A percentile compares a stretch with the other conserved stretches of the same genome.
Conservation (phyloP, 2,329 filamentous ascomycete species). For the Pleoardoris graminearum region DNA sequence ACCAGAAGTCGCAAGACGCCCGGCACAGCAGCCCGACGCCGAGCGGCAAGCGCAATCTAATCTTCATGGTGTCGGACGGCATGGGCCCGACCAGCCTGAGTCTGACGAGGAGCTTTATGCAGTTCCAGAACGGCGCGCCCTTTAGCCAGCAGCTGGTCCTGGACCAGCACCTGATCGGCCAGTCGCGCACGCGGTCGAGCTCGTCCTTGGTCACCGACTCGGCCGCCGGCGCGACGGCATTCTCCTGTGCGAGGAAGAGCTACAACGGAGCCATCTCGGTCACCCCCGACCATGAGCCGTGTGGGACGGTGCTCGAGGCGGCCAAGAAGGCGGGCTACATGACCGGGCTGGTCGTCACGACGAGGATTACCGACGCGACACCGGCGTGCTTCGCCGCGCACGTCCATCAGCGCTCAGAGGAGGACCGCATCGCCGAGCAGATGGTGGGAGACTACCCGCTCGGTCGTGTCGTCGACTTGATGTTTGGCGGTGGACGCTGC, state of each 20-base stretch:
- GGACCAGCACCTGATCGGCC: constrained; percentile 88
- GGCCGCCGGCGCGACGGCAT: constrained; percentile 95
- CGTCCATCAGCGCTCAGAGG: constrained; percentile 75
- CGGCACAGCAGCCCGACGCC: constrained; percentile 41
- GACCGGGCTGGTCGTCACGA: constrained; percentile 94
- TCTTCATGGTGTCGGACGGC: constrained; percentile 99
- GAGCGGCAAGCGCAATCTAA: constrained; percentile 80
- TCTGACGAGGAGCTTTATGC: constrained; percentile 83
- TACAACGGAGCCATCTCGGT: constrained; percentile 97
- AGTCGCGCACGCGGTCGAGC: constrained; percentile 81
- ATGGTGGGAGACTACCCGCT: constrained; percentile 87
- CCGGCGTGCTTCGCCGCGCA: constrained; percentile 94
- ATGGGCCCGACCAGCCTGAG: constrained; percentile 94
- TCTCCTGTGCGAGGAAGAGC: constrained; percentile 88
- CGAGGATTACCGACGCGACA: constrained; percentile 91
- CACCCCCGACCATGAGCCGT: constrained; percentile 80
- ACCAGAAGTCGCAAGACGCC: constrained; percentile 62
- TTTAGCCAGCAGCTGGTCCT: constrained; percentile 75
- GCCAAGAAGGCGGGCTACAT: constrained; percentile 89
- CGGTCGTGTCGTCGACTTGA: constrained; percentile 84
- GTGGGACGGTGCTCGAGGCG: constrained; percentile 90
- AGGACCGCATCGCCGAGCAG: constrained; percentile 90
- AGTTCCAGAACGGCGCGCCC: constrained; percentile 73
- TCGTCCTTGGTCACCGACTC: constrained; percentile 91
- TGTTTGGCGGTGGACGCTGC: constrained; percentile 90